These are phyloP conservation scores for Calonectria honghensis DNA, from an alignment of 2,329 filamentous ascomycete genomes.

Conservation along the genomic window DNA sequence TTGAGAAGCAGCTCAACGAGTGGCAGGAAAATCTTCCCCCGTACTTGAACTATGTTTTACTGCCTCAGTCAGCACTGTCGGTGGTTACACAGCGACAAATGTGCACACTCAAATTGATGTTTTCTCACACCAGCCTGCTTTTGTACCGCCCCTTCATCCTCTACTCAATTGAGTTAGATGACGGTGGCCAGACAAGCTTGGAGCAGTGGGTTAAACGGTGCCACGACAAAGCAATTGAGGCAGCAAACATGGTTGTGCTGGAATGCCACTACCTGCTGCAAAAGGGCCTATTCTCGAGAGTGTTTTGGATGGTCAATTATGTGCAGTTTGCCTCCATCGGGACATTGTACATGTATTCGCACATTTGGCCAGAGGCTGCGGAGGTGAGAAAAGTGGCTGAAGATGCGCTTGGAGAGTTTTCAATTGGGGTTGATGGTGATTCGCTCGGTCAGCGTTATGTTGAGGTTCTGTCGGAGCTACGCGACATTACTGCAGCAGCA, in stretches of 20 bases:
- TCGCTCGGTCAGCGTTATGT: constrained; percentile 25
- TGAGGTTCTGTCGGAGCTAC: constrained; percentile 4
- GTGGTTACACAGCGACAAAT: constrained; percentile 18
- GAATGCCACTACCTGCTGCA: constrained; percentile 24
- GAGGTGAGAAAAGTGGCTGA: constrained; percentile 9
- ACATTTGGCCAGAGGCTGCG: constrained; percentile 16
- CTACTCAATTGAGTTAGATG: constrained; percentile 13
- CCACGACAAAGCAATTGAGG: constrained; percentile 27
- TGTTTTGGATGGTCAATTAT: constrained; percentile 30
- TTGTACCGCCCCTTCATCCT: constrained; percentile 23
- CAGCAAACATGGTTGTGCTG: constrained; percentile 18
- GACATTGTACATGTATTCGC: constrained; percentile 25
- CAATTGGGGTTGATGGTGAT: constrained; percentile 29
- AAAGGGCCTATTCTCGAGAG: constrained; percentile 20
- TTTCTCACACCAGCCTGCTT: constrained; percentile 16
- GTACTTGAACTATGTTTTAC: constrained; percentile 13
- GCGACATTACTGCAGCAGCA: background rate
- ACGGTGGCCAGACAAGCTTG: background rate
- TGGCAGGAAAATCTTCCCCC: constrained; percentile 18
- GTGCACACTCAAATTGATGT: constrained; percentile 28
- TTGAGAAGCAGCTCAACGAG: constrained; percentile 11
- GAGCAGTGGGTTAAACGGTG: constrained; percentile 26
- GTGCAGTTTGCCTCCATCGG: constrained; percentile 27
- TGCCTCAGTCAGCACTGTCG: constrained; percentile 17
- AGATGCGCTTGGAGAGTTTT: constrained; percentile 1